These are phyloP conservation scores for Breviolum minutum DNA, from an alignment of 73 alveolate species.

Conservation along the genomic window DNA sequence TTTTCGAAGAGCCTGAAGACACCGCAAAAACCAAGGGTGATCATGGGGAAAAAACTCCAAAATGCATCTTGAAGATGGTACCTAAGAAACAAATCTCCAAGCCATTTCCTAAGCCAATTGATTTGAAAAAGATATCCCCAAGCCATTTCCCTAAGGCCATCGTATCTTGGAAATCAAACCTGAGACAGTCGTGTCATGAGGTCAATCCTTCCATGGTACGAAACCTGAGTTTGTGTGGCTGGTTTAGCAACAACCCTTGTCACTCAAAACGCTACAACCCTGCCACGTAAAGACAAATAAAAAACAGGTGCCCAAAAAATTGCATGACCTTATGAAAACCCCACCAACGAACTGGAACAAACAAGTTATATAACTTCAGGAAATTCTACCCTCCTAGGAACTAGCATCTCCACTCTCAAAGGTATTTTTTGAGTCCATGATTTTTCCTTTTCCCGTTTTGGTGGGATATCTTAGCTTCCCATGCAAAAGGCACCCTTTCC, in stretches of 20 bases:
- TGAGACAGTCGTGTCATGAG: no score
- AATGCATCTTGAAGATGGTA: not conserved
- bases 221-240: no score
- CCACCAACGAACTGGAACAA: no score
- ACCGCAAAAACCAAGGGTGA: not conserved
- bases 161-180: not conserved
- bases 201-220: no score
- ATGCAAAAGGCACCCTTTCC: not conserved
- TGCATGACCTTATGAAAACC: no score
- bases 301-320: no score
- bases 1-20: slow-evolving; percentile 21
- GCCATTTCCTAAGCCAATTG: not conserved
- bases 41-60: not conserved
- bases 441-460: not conserved
- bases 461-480: not conserved
- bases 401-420: no score
- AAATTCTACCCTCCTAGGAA: no score
- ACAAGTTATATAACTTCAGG: no score
- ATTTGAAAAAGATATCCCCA: not conserved
- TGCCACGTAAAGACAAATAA: no score
- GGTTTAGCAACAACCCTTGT: no score
- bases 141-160: not conserved
- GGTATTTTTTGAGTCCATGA: not conserved
- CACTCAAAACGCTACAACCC: no score
- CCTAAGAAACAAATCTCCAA: not conserved